These are phyloP conservation scores for Beta corolliflora DNA, from an alignment of 179 eudicot genomes.

Conservation along the genomic window DNA sequence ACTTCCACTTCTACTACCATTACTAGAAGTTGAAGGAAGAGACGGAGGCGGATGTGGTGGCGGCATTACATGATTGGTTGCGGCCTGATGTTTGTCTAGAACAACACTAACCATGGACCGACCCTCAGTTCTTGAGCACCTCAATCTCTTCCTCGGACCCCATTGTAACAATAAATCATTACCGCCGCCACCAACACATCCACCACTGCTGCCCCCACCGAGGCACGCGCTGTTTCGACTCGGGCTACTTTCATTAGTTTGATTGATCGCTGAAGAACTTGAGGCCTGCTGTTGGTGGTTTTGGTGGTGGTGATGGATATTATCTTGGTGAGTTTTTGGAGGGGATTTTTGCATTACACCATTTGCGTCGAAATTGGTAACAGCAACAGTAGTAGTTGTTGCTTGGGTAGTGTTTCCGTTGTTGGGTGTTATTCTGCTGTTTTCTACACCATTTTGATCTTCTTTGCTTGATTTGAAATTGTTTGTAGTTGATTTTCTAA, in stretches of 20 bases:
- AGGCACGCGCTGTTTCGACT: not conserved
- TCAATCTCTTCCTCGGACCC: constrained; percentile 50
- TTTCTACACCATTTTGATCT: constrained; percentile 15
- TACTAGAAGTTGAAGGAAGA: constrained; percentile 2
- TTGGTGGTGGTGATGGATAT: not conserved
- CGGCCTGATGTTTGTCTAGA: constrained; percentile 5
- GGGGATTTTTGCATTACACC: not conserved
- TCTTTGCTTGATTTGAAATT: constrained; percentile 30
- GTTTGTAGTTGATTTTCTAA: constrained; percentile 28
- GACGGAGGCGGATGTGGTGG: constrained; percentile 20
- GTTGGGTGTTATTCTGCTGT: not conserved
- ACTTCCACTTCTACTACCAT: not conserved
- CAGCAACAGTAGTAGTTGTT: not conserved
- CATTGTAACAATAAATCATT: constrained; percentile 39
- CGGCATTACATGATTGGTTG: constrained; percentile 22
- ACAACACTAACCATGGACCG: constrained; percentile 3
- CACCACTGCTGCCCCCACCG: not conserved
- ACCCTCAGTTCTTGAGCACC: constrained; percentile 31
- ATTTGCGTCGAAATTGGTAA: not conserved
- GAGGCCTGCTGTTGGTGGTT: not conserved
- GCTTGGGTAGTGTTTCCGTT: not conserved
- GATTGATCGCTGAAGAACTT: not conserved
- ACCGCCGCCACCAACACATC: not conserved
- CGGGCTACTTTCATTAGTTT: constrained; percentile 4
- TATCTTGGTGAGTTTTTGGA: not conserved